Evolutionary conservation across 140 eudicot genomes (phyloP).

Genomic region (Bidens hawaiensis): DNA sequence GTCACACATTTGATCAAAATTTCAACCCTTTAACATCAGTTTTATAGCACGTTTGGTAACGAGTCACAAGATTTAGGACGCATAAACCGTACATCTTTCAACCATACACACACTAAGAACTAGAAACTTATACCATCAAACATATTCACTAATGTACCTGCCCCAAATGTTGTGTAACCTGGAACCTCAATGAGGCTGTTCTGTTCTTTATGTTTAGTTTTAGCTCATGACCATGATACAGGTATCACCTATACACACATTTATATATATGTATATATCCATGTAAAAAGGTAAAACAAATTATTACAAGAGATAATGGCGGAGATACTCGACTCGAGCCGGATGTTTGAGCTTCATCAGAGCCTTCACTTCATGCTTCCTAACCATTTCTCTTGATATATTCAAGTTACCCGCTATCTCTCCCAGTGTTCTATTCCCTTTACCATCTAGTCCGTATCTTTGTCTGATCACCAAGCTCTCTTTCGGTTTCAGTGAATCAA

Average conservation of each 20-base stretch:
- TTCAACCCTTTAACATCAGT: too few relatives aligned
- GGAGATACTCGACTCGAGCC: slow-evolving; percentile 75
- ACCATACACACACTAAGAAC: too few relatives aligned
- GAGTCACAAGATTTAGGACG: too few relatives aligned
- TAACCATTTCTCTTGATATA: slow-evolving; percentile 95
- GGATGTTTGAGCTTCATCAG: slow-evolving; percentile 98
- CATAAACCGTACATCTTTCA: too few relatives aligned
- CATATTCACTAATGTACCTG: not conserved
- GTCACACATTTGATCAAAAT: too few relatives aligned
- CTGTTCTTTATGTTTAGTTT: slow-evolving; percentile 13
- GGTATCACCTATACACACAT: too few relatives aligned
- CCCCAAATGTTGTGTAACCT: not conserved
- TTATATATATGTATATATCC: too few relatives aligned
- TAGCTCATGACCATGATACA: slow-evolving; percentile 34
- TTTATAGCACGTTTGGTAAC: too few relatives aligned
- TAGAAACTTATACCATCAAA: not conserved
- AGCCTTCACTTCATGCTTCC: slow-evolving; percentile 96
- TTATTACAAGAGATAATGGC: slow-evolving; percentile 48
- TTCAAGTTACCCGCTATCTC: slow-evolving; percentile 54
- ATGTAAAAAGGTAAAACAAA: slow-evolving; percentile 9
- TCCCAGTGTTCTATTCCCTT: slow-evolving; percentile 79
- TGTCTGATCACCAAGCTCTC: slow-evolving; percentile 97
- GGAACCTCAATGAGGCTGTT: slow-evolving; percentile 10
- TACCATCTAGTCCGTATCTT: slow-evolving; percentile 94
- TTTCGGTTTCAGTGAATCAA: slow-evolving; percentile 91